Base-by-base conservation (phyloP, 805 yeast genomes). In the Nakazawaea wickerhamii region DNA sequence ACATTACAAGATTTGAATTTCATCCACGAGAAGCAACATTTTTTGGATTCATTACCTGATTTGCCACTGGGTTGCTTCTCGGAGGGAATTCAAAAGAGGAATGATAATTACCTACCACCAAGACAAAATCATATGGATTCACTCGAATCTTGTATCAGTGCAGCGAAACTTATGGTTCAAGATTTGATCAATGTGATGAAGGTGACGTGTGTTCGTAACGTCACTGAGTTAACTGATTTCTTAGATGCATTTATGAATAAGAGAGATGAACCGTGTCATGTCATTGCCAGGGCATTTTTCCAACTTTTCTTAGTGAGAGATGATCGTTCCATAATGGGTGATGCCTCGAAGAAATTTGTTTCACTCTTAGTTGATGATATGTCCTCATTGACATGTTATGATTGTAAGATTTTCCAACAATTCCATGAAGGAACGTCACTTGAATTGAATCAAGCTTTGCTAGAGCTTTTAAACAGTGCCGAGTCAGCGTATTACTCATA, bases 261-360 rank as follows among this genome's bases (percentile, higher is more conserved):
- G 27, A 48, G 67, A 27, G 48, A 39, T 25, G 36, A 43, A 4
- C 33, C 48, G 0, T 51, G 60, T 33, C 71, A 68, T 48, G 73
- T 71, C 5, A 56, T 84, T n/a, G 70, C 81, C 1, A 68, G 90
- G 46, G 84, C 84, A 1, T 51, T 80, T 9, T 71, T 80, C 50
- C 86, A 82, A 42, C 60, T 81, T 18, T 79, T 73, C 51, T 61
- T 82, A 19, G 64, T 83, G 7, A 64, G 87, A 46, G 85, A 82
- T 52, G 80, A 82, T 55, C 71, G 70, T 41, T 63, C 78, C 1
- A 63, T 84, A 2, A 50, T 80, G 19, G 90, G 89, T 0, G 65
- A 64, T 36, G 32, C 51, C 1, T 46, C 45, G 21, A 67, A 63
- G 41, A 54, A 58, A 13, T 55, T 78, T 21, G 45, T 53, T 10